A percentile compares a stretch with the other conserved stretches of the same genome.
phyloP scores from a whole-genome alignment of 306 rosid species.

The Begonia peltatifolia region DNA sequence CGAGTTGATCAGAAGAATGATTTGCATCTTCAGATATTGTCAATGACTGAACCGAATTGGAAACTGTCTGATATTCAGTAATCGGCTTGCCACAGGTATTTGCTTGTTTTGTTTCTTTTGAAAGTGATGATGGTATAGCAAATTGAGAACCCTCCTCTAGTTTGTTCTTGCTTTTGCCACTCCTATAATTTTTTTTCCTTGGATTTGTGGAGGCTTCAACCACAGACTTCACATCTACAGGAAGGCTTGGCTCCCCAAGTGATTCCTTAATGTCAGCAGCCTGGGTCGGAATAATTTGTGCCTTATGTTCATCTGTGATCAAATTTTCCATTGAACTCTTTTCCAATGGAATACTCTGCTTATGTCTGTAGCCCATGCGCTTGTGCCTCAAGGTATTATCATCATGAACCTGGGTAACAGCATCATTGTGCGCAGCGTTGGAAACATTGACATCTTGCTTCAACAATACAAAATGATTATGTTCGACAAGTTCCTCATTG shows the following conservation, averaged over 20 bases:
- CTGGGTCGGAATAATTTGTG: conserved; percentile 23
- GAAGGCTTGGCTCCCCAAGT: conserved; percentile 26
- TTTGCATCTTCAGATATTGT: conserved; percentile 29
- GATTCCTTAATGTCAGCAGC: conserved; percentile 18
- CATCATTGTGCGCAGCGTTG: conserved; percentile 17
- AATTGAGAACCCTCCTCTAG: conserved; percentile 29
- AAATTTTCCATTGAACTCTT: conserved; percentile 24
- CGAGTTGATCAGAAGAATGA: conserved; percentile 34
- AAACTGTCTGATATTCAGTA: conserved; percentile 33
- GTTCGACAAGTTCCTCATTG: conserved; percentile 24
- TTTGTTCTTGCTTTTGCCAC: conserved; percentile 50
- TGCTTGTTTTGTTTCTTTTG: conserved; percentile 30
- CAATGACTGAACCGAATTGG: conserved; percentile 25
- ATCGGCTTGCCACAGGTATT: conserved; percentile 35
- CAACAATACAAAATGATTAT: conserved; percentile 23
- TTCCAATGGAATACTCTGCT: conserved; percentile 34
- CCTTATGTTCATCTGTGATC: conserved; percentile 13
- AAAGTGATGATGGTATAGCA: conserved; percentile 16
- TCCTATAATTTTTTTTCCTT: conserved; percentile 57
- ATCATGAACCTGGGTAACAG: conserved; percentile 29
- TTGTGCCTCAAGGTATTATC: conserved; percentile 43
- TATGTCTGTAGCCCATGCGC: conserved; percentile 43
- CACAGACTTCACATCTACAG: conserved; percentile 20
- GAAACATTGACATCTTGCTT: conserved; percentile 31
- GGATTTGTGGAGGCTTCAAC: conserved; percentile 31